Conservation (phyloP, 2,329 filamentous ascomycete genomes). For the Aureobasidium sp. region DNA sequence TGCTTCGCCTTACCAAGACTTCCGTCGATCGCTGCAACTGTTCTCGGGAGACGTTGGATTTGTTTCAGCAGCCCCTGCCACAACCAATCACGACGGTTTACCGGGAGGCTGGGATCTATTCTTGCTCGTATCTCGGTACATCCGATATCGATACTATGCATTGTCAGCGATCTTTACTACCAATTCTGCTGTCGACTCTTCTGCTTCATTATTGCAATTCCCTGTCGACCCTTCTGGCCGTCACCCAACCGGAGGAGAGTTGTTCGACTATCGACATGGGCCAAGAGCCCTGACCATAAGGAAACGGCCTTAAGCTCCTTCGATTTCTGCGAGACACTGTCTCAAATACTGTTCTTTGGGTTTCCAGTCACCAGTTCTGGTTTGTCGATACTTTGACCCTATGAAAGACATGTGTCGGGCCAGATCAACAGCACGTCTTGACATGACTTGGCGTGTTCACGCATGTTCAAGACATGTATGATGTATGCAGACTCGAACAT, state of each 20-base stretch:
- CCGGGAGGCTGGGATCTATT: neutral
- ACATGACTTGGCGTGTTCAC: neutral
- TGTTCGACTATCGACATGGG: neutral
- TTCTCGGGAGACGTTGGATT: neutral
- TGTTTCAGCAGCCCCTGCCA: neutral
- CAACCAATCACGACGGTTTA: neutral
- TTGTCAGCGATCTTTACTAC: neutral
- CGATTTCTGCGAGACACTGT: conserved; percentile 2
- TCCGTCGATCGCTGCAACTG: neutral
- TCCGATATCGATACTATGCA: neutral
- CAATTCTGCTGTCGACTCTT: neutral
- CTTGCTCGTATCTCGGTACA: neutral
- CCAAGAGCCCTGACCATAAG: neutral
- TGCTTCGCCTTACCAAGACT: conserved; percentile 1
- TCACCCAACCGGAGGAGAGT: neutral
- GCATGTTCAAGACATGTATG: neutral
- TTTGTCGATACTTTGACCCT: neutral
- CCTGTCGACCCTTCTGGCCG: conserved; percentile 2
- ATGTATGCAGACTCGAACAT: neutral
- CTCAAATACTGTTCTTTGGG: neutral
- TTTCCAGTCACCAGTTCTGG: neutral
- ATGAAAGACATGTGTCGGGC: neutral
- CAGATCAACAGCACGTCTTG: neutral
- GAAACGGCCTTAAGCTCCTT: neutral
- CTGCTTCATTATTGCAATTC: neutral